These are phyloP conservation scores for Yamagishiella unicocca DNA, from an alignment of 139 green algal species.

Conservation along the genomic window DNA sequence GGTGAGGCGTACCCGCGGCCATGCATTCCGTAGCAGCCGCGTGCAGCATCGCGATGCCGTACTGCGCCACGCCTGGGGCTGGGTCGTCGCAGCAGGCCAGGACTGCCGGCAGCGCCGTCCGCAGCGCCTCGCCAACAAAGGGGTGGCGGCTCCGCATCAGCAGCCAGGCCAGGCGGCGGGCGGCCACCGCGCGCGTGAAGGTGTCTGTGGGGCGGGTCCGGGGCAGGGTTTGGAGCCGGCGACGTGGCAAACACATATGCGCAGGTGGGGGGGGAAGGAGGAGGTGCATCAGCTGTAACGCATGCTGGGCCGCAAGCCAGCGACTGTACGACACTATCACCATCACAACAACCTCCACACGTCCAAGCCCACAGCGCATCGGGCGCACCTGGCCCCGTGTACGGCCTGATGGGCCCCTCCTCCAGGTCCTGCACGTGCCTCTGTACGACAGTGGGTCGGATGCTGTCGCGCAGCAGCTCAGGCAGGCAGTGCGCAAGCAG, in stretches of 20 bases:
- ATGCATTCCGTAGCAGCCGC: constrained; percentile 46
- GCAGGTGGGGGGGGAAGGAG: no score
- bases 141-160: constrained; percentile 42
- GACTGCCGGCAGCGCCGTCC: constrained; percentile 42
- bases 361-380: not conserved
- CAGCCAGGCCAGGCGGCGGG: constrained; percentile 61
- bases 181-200: constrained; percentile 63
- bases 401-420: constrained; percentile 38
- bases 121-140: not conserved
- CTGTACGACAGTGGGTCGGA: constrained; percentile 26
- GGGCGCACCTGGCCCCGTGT: constrained; percentile 19
- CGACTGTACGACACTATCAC: no score
- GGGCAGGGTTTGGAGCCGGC: not conserved
- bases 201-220: constrained; percentile 27
- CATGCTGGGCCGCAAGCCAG: no score
- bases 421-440: constrained; percentile 39
- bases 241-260: not conserved
- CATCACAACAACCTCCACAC: not conserved
- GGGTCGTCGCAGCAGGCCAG: constrained; percentile 62
- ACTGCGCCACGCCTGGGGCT: constrained; percentile 45
- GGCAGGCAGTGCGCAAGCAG: not conserved
- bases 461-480: not conserved
- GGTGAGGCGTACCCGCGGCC: constrained; percentile 1
- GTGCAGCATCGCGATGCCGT: constrained; percentile 60
- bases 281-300: no score